Base-by-base conservation (phyloP, 2,329 filamentous ascomycete genomes). In the Diaporthe eres region DNA sequence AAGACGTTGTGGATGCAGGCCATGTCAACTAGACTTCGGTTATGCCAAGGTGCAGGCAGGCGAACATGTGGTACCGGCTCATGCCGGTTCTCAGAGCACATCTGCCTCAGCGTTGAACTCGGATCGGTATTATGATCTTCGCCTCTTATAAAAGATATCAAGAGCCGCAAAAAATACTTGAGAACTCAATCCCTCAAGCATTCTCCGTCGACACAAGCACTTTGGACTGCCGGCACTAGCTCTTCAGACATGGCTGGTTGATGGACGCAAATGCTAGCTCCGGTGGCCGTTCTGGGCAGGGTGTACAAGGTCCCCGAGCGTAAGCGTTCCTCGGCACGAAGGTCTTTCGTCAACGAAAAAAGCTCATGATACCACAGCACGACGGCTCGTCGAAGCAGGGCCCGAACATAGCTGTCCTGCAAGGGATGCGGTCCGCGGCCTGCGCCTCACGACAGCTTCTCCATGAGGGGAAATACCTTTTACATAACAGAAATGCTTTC, bases 321-420 rank as follows among this genome's bases (percentile, higher is more conserved):
- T 17, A 53, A 42, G 47, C 22, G 65, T 68, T 53, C 65, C 65
- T 68, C 65, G 65, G 65, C 65, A 68, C 8, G 44, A 51, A 17
- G 13, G n/a, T 10, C n/a, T 39, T 12, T 68, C n/a, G 65, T 53
- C 47, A 68, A 37, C 47, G 13, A 39, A 68, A 68, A 68, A 68
- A 49, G 65, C 65, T 68, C 47, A 68, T 68, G 65, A 68, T 53
- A 53, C 47, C 47, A 68, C 65, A 39, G 47, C 47, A 51, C 17
- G 65, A 47, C 22, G 47, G 65, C 65, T 53, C 63, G 47, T 53
- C 31, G 31, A 68, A 68, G 63, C 63, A 68, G 49, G 31, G 63
- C 47, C 47, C 31, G 22, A 51, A 25, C 31, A 22, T 13, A 39
- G 25, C 28, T 37, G 63, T 53, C 28, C 31, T n/a, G 31, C 44